Evolutionary conservation across 768 basidiomycete genomes (phyloP), one percentile per base, ranked within the genome.

Genomic region (Asterophora lycoperdoides): DNA sequence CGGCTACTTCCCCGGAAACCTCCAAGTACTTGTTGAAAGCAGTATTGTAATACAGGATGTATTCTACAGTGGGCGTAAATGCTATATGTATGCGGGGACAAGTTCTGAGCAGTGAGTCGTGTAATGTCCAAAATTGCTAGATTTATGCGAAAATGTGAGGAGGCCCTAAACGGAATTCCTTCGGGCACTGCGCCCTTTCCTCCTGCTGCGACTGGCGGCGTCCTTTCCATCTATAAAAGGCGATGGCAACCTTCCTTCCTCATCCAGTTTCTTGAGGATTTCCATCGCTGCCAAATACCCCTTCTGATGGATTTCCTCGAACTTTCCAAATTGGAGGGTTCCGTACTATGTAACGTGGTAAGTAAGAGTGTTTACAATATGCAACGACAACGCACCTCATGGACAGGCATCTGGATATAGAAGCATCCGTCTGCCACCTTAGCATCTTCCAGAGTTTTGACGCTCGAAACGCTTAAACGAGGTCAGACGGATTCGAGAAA

Each of bases 381-480:
- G 10, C 4, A 19, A 17, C 13, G 29, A 17, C 18, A 17, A 60
- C 74, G 53, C 57, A 90, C 89, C 69, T 90, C 83, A 55, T 96
- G 91, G 10, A 99, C 94, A 0, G 96, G 96, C 87, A 98, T 89
- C 51, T 81, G 80, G 66, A 96, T 84, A 61, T 99, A 98, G 38
- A 97, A 69, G 61, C 92, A 94, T 1, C 88, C 90, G 8, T 86
- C 86, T 2, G 86, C 78, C 5, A 81, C 79, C 66, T 98, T 98
- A n/a, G 93, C 94, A 54, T 95, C 93, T 65, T 96, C 93, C 6
- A 98, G 73, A 1, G 92, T 95, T 61, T 84, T 90, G 28, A 97
- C 93, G 55, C 91, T 93, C 56, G 96, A 95, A 1, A 97, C 94
- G 64, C 94, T 98, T 48, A 30, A 42, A 30, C 46, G 15, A 36